Evolutionary conservation across 2,329 filamentous ascomycete species (phyloP).

Genomic region (Colletotrichum zoysiae): DNA sequence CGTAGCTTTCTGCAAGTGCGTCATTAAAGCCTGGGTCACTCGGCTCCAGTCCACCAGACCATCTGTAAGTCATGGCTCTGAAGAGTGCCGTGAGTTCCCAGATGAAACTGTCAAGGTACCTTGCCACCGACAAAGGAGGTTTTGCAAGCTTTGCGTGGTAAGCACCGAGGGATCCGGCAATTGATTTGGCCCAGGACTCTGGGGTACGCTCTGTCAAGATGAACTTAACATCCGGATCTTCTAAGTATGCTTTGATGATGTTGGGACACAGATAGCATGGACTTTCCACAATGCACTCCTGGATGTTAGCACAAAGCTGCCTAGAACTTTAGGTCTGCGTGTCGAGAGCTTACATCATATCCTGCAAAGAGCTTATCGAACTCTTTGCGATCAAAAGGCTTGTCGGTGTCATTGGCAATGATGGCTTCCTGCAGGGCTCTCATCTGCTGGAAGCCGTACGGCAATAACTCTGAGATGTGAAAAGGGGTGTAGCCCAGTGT

Average conservation of each 20-base stretch:
- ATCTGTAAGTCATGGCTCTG: slow-evolving; percentile 30
- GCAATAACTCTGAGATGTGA: slow-evolving; percentile 52
- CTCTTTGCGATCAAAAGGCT: slow-evolving; percentile 51
- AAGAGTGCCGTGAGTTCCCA: slow-evolving; percentile 36
- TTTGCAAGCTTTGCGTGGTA: slow-evolving; percentile 35
- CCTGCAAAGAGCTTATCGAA: slow-evolving; percentile 57
- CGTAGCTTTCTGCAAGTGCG: slow-evolving; percentile 30
- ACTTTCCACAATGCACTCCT: slow-evolving; percentile 31
- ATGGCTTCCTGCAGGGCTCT: slow-evolving; percentile 50
- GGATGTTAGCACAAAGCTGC: not conserved
- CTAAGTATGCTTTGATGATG: slow-evolving; percentile 45
- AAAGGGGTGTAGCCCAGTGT: slow-evolving; percentile 54
- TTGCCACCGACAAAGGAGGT: slow-evolving; percentile 34
- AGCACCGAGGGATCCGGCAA: slow-evolving; percentile 46
- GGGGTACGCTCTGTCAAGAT: slow-evolving; percentile 52
- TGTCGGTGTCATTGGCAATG: slow-evolving; percentile 44
- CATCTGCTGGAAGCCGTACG: slow-evolving; percentile 44
- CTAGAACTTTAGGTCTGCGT: accelerated
- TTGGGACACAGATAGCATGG: slow-evolving; percentile 50
- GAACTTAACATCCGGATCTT: slow-evolving; percentile 52
- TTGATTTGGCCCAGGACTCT: slow-evolving; percentile 51
- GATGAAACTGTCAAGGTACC: slow-evolving; percentile 36
- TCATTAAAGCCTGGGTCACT: slow-evolving; percentile 14
- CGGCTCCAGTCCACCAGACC: slow-evolving; percentile 35
- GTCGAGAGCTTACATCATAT: slow-evolving; percentile 47